These are phyloP conservation scores for Monotropa hypopitys DNA, from an alignment of 179 eudicot genomes.

Conservation along the genomic window DNA sequence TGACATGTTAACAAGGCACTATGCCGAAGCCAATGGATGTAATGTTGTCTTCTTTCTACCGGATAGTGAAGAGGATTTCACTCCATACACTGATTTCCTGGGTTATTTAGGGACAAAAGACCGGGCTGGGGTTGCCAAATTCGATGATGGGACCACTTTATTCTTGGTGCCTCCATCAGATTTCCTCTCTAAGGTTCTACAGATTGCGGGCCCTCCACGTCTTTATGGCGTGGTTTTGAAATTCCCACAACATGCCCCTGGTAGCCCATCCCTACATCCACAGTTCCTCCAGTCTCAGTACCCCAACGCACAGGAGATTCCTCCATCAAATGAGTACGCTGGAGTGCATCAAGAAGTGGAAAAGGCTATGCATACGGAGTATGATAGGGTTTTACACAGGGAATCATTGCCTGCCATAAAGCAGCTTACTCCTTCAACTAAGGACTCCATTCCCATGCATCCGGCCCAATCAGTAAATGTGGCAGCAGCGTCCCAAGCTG, in stretches of 20 bases:
- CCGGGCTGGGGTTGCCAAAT: slow-evolving; percentile 92
- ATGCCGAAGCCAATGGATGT: slow-evolving; percentile 68
- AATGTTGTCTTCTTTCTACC: slow-evolving; percentile 74
- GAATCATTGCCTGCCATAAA: slow-evolving; percentile 25
- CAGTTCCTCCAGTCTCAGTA: slow-evolving; percentile 27
- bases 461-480: slow-evolving; percentile 26
- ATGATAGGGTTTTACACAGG: slow-evolving; percentile 26
- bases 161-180: slow-evolving; percentile 97
- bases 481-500: slow-evolving; percentile 34
- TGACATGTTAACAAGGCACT: slow-evolving; percentile 76
- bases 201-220: slow-evolving; percentile 77
- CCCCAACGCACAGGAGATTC: slow-evolving; percentile 24
- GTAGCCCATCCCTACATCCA: slow-evolving; percentile 26
- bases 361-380: slow-evolving; percentile 22
- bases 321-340: slow-evolving; percentile 32
- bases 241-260: slow-evolving; percentile 39
- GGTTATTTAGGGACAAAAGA: slow-evolving; percentile 61
- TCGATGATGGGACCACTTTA: slow-evolving; percentile 89
- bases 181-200: slow-evolving; percentile 58
- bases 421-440: slow-evolving; percentile 19
- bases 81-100: slow-evolving; percentile 83
- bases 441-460: slow-evolving; percentile 13
- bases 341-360: slow-evolving; percentile 29
- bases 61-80: slow-evolving; percentile 88
- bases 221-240: slow-evolving; percentile 95